These are phyloP conservation scores for Sodiomyces alkalinus DNA, from an alignment of 2,329 filamentous ascomycete genomes.

Conservation along the genomic window DNA sequence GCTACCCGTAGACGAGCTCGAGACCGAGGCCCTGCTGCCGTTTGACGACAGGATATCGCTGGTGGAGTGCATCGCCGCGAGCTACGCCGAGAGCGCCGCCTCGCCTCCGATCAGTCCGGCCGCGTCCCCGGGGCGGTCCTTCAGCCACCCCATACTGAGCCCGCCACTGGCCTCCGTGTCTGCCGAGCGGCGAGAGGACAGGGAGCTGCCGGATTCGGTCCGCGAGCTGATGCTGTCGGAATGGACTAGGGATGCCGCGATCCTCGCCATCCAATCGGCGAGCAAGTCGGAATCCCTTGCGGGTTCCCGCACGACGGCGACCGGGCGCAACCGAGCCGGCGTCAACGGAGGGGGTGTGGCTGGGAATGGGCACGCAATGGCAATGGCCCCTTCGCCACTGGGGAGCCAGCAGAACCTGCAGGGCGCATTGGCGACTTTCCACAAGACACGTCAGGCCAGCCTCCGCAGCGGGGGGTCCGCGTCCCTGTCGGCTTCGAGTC, in stretches of 20 bases:
- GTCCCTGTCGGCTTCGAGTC: slow-evolving; percentile 24
- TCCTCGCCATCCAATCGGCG: slow-evolving; percentile 52
- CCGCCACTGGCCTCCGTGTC: slow-evolving; percentile 25
- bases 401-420: slow-evolving; percentile 35
- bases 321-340: slow-evolving; percentile 39
- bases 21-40: slow-evolving; percentile 50
- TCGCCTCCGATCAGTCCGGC: slow-evolving; percentile 58
- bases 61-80: slow-evolving; percentile 57
- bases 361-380: slow-evolving; percentile 21
- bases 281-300: slow-evolving; percentile 60
- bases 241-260: slow-evolving; percentile 64
- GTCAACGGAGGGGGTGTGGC: slow-evolving; percentile 32
- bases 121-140: slow-evolving; percentile 49
- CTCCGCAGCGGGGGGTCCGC: slow-evolving; percentile 35
- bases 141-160: slow-evolving; percentile 46
- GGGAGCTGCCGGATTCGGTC: slow-evolving; percentile 49
- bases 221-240: slow-evolving; percentile 62
- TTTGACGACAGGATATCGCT: slow-evolving; percentile 61
- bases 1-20: slow-evolving; percentile 36
- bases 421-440: slow-evolving; percentile 16
- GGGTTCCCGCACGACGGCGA: slow-evolving; percentile 50
- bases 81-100: slow-evolving; percentile 47
- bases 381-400: slow-evolving; percentile 28
- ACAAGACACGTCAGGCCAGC: slow-evolving; percentile 37
- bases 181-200: slow-evolving; percentile 22